A percentile compares a stretch with the other conserved stretches of the same genome.
Evolutionary conservation across 2,329 filamentous ascomycete genomes (phyloP).

Genomic region (Pezicula neosporulosa): DNA sequence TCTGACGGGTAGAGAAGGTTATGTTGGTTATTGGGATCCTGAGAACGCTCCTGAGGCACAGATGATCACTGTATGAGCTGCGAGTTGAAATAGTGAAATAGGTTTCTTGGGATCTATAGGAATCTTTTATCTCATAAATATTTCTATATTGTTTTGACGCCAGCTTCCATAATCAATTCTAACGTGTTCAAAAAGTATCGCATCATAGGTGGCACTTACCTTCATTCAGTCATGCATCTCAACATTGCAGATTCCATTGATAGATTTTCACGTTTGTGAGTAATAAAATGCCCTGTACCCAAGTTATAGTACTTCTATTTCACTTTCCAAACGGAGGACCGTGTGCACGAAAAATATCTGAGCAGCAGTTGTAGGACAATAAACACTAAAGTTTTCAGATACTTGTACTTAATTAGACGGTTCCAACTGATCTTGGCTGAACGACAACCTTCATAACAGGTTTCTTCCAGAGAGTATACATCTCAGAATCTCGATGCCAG

Average conservation of each 20-base stretch:
- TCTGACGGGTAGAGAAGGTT: not conserved
- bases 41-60: not conserved
- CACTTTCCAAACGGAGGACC: no score
- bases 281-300: no score
- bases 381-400: not conserved
- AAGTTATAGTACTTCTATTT: no score
- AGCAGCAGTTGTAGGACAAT: not conserved
- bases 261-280: no score
- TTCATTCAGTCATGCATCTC: no score
- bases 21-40: not conserved
- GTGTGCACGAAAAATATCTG: not conserved
- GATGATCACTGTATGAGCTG: not conserved
- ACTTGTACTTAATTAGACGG: no score
- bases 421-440: not conserved
- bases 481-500: slow-evolving; percentile 18
- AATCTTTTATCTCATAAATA: not conserved
- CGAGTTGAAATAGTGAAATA: not conserved
- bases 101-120: not conserved
- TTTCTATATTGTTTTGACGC: not conserved
- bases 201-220: no score
- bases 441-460: slow-evolving; percentile 5
- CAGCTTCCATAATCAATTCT: no score
- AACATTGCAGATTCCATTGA: no score
- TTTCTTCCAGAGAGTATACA: slow-evolving; percentile 24
- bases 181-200: no score